Evolutionary conservation across 257 asterid genomes (phyloP).

Genomic region (Cinchona pubescens): DNA sequence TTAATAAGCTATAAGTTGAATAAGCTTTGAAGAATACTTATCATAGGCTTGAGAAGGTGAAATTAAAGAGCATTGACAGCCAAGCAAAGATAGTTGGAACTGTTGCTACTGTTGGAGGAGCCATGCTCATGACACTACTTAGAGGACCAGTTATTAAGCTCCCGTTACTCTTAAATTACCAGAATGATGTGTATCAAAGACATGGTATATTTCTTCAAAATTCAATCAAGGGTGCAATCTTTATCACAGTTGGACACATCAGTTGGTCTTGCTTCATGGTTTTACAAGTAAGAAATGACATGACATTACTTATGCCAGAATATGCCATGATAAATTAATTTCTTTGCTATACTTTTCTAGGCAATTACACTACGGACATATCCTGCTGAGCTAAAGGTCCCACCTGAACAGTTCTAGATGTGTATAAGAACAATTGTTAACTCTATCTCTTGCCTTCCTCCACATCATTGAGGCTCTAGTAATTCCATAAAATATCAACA

Average conservation of each 20-base stretch:
- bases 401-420: too few relatives aligned
- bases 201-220: slow-evolving; percentile 43
- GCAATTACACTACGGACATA: slow-evolving; percentile 66
- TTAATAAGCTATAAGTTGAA: not conserved
- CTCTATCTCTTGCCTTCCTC: not conserved
- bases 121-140: slow-evolving; percentile 93
- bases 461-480: not conserved
- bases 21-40: not conserved
- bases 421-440: not conserved
- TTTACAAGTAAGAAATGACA: slow-evolving; percentile 55
- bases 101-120: slow-evolving; percentile 79
- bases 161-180: too few relatives aligned
- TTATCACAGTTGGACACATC: slow-evolving; percentile 79
- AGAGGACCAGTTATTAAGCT: slow-evolving; percentile 59
- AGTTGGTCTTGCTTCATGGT: slow-evolving; percentile 92
- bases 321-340: not conserved
- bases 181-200: too few relatives aligned
- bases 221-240: slow-evolving; percentile 74
- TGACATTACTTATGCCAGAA: not conserved
- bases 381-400: slow-evolving; percentile 73
- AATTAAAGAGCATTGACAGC: slow-evolving; percentile 67
- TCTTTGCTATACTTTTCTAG: slow-evolving; percentile 29
- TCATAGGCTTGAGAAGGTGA: slow-evolving; percentile 74
- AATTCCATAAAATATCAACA: not conserved
- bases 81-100: slow-evolving; percentile 92